These are phyloP conservation scores for Backusella parvicylindrica DNA, from an alignment of 192 early-diverging fungal genomes.

Conservation along the genomic window DNA sequence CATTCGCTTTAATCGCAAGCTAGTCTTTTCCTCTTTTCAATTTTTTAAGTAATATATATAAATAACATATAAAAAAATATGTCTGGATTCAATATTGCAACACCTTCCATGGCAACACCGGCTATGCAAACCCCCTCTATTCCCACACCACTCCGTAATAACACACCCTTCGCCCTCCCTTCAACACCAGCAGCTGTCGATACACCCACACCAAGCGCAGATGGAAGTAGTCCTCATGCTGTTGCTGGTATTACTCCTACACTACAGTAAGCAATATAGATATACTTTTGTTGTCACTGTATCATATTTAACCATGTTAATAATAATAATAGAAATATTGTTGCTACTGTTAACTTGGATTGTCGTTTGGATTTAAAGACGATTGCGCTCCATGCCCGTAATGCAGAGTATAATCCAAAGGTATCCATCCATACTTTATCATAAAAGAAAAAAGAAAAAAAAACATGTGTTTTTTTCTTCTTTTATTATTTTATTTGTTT, in stretches of 20 bases:
- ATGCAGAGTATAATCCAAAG: conserved; percentile 99
- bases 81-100: conserved; percentile 40
- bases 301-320: neutral
- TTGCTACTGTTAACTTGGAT: conserved; percentile 98
- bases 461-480: conserved; percentile 6
- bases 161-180: conserved; percentile 34
- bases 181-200: conserved; percentile 38
- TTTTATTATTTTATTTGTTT: neutral
- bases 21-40: neutral
- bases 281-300: neutral
- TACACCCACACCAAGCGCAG: conserved; percentile 35
- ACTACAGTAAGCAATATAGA: conserved; percentile 52
- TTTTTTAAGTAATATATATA: neutral
- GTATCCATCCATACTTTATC: conserved; percentile 44
- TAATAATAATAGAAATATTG: conserved; percentile 77
- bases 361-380: conserved; percentile 96
- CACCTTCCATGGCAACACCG: conserved; percentile 29
- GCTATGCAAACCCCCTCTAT: conserved; percentile 34
- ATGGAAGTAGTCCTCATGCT: conserved; percentile 34
- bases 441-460: neutral
- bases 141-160: conserved; percentile 22
- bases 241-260: conserved; percentile 57
- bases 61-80: conserved; percentile 4
- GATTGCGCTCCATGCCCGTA: conserved; percentile 98
- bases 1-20: neutral